A percentile compares a stretch with the other conserved stretches of the same genome.
Conservation (phyloP, 257 asterid species). For the Dorcoceras hygrometricum region DNA sequence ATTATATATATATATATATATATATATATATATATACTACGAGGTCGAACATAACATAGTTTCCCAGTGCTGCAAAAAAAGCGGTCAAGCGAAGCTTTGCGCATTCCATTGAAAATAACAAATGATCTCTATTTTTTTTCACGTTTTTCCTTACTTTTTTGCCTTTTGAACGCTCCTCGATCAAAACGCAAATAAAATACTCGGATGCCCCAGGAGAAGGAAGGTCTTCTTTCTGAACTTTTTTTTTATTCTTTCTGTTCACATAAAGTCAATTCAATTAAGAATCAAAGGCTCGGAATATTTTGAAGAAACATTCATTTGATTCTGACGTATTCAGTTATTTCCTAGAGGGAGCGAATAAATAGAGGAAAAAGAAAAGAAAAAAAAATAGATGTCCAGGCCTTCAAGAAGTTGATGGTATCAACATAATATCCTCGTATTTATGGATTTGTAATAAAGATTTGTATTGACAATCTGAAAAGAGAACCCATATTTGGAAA, state of each 20-base stretch:
- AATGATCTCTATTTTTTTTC: too few species aligned
- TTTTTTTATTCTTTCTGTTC: slow-evolving; percentile 11
- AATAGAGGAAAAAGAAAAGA: neutral
- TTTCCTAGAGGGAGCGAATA: too few species aligned
- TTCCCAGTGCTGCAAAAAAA: neutral
- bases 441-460: neutral
- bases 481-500: neutral
- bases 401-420: slow-evolving; percentile 3
- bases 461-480: slow-evolving; percentile 5
- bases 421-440: neutral
- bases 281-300: slow-evolving; percentile 18
- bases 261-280: neutral
- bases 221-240: neutral
- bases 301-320: neutral
- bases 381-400: neutral
- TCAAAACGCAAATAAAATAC: neutral
- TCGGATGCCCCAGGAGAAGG: neutral
- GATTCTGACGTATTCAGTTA: neutral
- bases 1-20: too few species aligned
- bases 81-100: neutral
- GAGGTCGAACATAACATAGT: neutral
- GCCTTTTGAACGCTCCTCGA: neutral
- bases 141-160: neutral
- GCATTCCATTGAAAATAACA: neutral
- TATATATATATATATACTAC: too few species aligned